These are phyloP conservation scores for Leccinellum luteum DNA, from an alignment of 768 basidiomycete species.

Conservation along the genomic window DNA sequence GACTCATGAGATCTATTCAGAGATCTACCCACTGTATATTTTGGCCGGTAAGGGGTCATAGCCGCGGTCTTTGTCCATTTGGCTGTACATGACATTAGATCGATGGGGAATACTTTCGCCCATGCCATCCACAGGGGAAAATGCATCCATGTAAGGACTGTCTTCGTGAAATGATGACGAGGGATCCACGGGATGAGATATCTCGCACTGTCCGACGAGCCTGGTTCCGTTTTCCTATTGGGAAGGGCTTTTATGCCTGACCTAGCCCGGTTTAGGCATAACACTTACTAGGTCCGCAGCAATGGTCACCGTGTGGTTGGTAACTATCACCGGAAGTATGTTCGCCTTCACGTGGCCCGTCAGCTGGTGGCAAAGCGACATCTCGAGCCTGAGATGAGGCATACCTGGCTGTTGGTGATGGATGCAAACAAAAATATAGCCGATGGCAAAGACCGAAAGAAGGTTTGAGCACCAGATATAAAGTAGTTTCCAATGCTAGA, in stretches of 20 bases:
- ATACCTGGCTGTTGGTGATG: constrained; percentile 74
- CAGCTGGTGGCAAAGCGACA: constrained; percentile 10
- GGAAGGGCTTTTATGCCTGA: constrained; percentile 4
- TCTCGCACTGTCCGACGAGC: constrained; percentile 90
- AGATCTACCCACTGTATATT: constrained; percentile 55
- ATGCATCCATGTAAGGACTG: constrained; percentile 32
- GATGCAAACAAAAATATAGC: constrained; percentile 93
- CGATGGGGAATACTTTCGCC: constrained; percentile 44
- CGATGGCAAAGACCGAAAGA: constrained; percentile 90
- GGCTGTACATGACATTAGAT: constrained; percentile 67
- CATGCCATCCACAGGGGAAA: constrained; percentile 54
- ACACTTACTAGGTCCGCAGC: constrained; percentile 74
- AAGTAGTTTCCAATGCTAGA: constrained; percentile 86
- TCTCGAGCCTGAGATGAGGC: constrained; percentile 17
- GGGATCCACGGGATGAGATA: constrained; percentile 74
- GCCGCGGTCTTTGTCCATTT: constrained; percentile 44
- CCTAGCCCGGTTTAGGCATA: constrained; percentile 51
- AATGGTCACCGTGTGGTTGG: constrained; percentile 94
- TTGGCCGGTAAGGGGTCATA: constrained; percentile 58
- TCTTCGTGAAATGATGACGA: constrained; percentile 30
- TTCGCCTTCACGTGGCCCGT: constrained; percentile 46
- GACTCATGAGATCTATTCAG: constrained; percentile 10
- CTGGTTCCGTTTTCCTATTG: constrained; percentile 67
- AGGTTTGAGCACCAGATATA: constrained; percentile 81
- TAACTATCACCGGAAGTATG: constrained; percentile 89